Evolutionary conservation across 148 eudicot genomes (phyloP).

Genomic region (Simmondsia chinensis): DNA sequence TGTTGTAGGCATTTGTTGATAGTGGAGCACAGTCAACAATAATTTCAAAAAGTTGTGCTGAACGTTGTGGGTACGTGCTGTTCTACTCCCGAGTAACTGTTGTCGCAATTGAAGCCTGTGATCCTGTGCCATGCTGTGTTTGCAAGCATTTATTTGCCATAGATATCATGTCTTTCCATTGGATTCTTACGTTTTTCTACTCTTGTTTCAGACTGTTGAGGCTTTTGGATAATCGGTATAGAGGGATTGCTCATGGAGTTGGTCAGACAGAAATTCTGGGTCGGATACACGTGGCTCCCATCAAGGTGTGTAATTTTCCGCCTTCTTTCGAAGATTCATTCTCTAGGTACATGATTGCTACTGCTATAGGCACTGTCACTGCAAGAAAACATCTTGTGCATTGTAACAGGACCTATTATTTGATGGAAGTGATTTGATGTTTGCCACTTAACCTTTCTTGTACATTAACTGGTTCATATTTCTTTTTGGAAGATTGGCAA

Average conservation of each 20-base stretch:
- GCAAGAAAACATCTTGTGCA: no score
- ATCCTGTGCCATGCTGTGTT: neutral
- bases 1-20: conserved; percentile 87
- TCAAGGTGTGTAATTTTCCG: conserved; percentile 47
- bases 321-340: neutral
- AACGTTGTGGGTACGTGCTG: conserved; percentile 87
- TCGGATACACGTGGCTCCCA: conserved; percentile 94
- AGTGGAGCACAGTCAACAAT: conserved; percentile 99
- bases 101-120: no score
- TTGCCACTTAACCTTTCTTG: conserved; percentile 13
- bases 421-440: conserved; percentile 1
- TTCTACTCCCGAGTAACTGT: neutral
- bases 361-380: no score
- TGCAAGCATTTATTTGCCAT: neutral
- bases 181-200: neutral
- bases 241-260: conserved; percentile 96
- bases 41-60: conserved; percentile 94
- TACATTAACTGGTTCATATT: conserved; percentile 9
- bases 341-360: neutral
- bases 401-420: no score
- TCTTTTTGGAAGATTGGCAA: conserved; percentile 65
- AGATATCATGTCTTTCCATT: no score
- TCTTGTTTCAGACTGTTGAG: conserved; percentile 55
- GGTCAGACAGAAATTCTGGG: conserved; percentile 96
- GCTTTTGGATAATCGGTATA: conserved; percentile 85